Conservation (phyloP, 768 basidiomycete species). For the Amyloporia xantha region DNA sequence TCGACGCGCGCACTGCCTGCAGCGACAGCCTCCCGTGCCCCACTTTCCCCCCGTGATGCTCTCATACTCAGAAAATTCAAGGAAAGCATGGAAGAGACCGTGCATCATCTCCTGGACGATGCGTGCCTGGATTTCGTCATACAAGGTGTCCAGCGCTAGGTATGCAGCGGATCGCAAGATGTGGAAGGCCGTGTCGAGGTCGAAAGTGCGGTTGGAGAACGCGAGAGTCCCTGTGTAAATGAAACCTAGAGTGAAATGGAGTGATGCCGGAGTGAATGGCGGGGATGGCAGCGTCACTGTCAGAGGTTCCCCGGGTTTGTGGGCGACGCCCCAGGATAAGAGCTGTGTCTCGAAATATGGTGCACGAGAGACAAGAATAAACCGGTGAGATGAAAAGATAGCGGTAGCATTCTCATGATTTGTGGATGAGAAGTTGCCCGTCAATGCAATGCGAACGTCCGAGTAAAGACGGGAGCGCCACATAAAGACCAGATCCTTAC, state of each 20-base stretch:
- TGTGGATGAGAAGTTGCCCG: conserved; percentile 57
- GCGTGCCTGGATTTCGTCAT: conserved; percentile 74
- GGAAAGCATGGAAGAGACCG: conserved; percentile 80
- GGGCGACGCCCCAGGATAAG: conserved; percentile 51
- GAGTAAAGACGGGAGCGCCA: conserved; percentile 94
- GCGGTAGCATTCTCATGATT: conserved; percentile 68
- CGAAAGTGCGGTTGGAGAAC: conserved; percentile 89
- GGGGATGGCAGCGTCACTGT: conserved; percentile 78
- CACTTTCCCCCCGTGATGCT: conserved; percentile 65
- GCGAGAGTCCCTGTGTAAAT: conserved; percentile 92
- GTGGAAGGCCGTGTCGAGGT: conserved; percentile 86
- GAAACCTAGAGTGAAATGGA: conserved; percentile 92
- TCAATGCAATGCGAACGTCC: conserved; percentile 79
- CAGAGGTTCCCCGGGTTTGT: conserved; percentile 38
- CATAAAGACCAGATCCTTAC: conserved; percentile 94
- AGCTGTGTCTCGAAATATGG: conserved; percentile 83
- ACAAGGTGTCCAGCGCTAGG: conserved; percentile 66
- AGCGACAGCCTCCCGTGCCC: conserved; percentile 81
- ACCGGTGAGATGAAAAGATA: conserved; percentile 88
- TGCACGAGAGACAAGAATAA: conserved; percentile 84
- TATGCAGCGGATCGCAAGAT: conserved; percentile 82
- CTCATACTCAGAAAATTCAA: conserved; percentile 77
- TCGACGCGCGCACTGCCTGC: conserved; percentile 75
- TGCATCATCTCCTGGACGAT: conserved; percentile 87
- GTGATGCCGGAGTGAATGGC: conserved; percentile 89